Percentiles rank a stretch among this genome's conserved stretches.
These are phyloP conservation scores for Cynanchum wilfordii DNA, from an alignment of 257 asterid species.

Conservation along the genomic window DNA sequence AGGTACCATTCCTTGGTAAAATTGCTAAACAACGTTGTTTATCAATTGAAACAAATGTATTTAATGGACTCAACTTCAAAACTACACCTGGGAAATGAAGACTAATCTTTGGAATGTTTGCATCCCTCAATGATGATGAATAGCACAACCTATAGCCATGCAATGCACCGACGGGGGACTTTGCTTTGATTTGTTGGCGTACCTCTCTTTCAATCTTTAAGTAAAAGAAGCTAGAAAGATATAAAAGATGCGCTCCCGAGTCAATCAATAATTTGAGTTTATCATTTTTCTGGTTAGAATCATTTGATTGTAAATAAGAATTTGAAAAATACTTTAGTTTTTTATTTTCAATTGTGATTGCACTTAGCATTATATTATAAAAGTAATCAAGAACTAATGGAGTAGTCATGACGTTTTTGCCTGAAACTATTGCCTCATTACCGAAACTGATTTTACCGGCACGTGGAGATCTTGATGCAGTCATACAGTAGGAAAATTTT, in stretches of 20 bases:
- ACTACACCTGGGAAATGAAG: too few species aligned
- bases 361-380: slow-evolving; percentile 2
- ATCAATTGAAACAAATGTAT: too few species aligned
- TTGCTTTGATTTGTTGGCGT: too few species aligned
- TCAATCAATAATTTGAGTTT: not conserved
- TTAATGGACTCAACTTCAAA: too few species aligned
- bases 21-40: too few species aligned
- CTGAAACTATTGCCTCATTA: slow-evolving; percentile 18
- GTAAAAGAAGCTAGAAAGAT: not conserved
- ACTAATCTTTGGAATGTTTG: too few species aligned
- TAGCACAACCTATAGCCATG: not conserved
- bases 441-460: slow-evolving; percentile 38
- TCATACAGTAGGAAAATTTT: slow-evolving; percentile 38
- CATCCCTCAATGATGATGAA: not conserved
- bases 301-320: too few species aligned
- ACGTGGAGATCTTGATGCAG: not conserved
- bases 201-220: too few species aligned
- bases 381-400: not conserved
- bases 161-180: too few species aligned
- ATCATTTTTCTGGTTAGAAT: too few species aligned
- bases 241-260: not conserved
- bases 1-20: too few species aligned
- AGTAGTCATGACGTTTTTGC: slow-evolving; percentile 20
- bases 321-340: not conserved
- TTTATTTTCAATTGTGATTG: not conserved